Percentiles rank a stretch among this genome's conserved stretches.
These are phyloP conservation scores for Leptodermis oblonga DNA, from an alignment of 257 asterid species.

Conservation along the genomic window DNA sequence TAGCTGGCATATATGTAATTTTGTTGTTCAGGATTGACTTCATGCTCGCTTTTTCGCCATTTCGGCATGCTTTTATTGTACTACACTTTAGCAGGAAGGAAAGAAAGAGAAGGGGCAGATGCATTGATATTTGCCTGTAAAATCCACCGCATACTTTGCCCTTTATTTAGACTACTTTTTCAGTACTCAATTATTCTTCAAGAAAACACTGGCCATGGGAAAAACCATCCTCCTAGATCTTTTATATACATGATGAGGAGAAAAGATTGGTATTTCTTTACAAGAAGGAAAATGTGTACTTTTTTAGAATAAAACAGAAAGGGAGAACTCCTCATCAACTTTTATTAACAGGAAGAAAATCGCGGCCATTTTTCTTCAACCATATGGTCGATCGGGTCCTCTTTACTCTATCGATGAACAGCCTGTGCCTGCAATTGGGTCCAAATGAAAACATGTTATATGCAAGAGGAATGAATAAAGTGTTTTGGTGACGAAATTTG, in stretches of 20 bases:
- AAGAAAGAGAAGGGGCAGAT: neutral
- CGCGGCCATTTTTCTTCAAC: slow-evolving; percentile 47
- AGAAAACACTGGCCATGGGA: neutral
- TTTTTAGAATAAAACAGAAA: slow-evolving; percentile 3
- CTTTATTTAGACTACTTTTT: neutral
- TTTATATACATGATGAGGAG: neutral
- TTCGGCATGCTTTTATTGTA: neutral
- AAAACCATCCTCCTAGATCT: neutral
- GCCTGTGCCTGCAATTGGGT: slow-evolving; percentile 54
- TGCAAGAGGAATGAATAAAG: neutral
- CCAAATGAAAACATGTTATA: slow-evolving; percentile 1
- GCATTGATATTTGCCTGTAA: neutral
- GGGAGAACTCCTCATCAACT: slow-evolving; percentile 22
- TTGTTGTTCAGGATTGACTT: neutral
- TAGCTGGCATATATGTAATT: neutral
- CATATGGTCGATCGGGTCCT: slow-evolving; percentile 77
- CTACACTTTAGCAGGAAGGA: neutral
- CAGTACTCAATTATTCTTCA: neutral
- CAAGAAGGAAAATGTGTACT: neutral
- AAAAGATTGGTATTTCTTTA: neutral
- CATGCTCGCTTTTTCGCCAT: neutral
- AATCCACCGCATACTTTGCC: neutral
- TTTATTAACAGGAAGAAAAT: slow-evolving; percentile 37
- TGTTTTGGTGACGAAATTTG: neutral
- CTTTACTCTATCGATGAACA: slow-evolving; percentile 60